Conservation (phyloP, 1,139 yeast species). For the Taphrina wiesneri region DNA sequence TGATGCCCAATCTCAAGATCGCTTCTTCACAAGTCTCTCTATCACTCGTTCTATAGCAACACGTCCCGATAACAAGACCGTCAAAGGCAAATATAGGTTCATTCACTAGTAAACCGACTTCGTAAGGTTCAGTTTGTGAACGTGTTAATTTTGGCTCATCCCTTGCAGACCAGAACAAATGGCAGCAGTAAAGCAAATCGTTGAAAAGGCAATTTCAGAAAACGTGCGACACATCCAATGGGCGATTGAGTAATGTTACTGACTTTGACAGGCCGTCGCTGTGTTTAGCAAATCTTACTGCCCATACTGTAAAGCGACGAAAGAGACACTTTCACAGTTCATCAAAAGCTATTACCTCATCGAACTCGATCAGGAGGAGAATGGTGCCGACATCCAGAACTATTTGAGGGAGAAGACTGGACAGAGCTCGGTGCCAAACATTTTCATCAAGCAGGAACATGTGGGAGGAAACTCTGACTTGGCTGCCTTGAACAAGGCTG, state of each 20-base stretch:
- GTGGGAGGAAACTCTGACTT: slow-evolving; percentile 90
- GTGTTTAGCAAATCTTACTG: slow-evolving; percentile 74
- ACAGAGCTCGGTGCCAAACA: slow-evolving; percentile 91
- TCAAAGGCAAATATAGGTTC: slow-evolving; percentile 8
- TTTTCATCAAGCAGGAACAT: slow-evolving; percentile 86
- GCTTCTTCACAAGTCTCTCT: not conserved
- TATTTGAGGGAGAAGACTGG: slow-evolving; percentile 78
- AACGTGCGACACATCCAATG: slow-evolving; percentile 49
- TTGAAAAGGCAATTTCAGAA: slow-evolving; percentile 51
- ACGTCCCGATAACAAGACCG: not conserved
- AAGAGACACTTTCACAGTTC: slow-evolving; percentile 57
- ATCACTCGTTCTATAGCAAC: not conserved
- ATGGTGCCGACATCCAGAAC: slow-evolving; percentile 68
- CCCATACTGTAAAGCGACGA: slow-evolving; percentile 70
- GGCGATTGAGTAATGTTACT: too few relatives aligned
- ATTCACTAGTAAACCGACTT: not conserved
- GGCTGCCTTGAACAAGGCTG: slow-evolving; percentile 57
- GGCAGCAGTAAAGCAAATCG: slow-evolving; percentile 34
- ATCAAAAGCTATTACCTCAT: slow-evolving; percentile 59
- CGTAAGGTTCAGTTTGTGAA: not conserved
- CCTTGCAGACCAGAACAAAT: slow-evolving; percentile 31
- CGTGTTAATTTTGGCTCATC: not conserved
- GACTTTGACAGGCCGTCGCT: slow-evolving; percentile 51
- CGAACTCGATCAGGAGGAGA: slow-evolving; percentile 59
- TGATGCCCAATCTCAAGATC: not conserved